These are phyloP conservation scores for Talaromyces sp. DNA, from an alignment of 2,329 filamentous ascomycete species.

Conservation along the genomic window DNA sequence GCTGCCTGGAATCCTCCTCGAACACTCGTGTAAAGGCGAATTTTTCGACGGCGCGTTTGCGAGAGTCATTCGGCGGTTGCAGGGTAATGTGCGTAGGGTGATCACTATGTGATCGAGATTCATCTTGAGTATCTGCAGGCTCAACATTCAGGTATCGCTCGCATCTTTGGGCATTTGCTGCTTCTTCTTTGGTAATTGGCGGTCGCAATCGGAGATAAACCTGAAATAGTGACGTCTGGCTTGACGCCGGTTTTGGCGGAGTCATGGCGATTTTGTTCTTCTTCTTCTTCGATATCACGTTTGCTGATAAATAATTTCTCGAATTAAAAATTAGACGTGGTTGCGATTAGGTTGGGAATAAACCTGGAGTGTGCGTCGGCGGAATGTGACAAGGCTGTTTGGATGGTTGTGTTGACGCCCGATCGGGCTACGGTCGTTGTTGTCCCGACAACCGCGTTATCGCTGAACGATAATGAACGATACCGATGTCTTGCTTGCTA, in stretches of 20 bases:
- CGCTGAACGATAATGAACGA: background rate
- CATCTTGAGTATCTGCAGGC: constrained; percentile 34
- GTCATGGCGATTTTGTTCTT: constrained; percentile 27
- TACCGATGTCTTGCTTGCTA: background rate
- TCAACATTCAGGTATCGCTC: constrained; percentile 79
- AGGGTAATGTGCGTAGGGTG: constrained; percentile 67
- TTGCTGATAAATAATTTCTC: background rate
- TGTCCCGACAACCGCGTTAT: constrained; percentile 1
- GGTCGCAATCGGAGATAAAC: constrained; percentile 83
- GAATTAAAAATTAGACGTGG: background rate
- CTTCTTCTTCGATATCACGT: background rate
- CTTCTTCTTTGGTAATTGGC: constrained; percentile 43
- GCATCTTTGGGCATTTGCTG: constrained; percentile 26
- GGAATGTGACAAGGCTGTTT: background rate
- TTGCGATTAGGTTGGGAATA: background rate
- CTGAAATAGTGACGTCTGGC: constrained; percentile 68
- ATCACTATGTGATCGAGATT: constrained; percentile 17
- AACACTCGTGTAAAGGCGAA: constrained; percentile 95
- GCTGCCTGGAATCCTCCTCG: constrained; percentile 76
- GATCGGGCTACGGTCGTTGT: background rate
- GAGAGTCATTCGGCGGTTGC: constrained; percentile 74
- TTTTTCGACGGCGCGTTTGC: constrained; percentile 83
- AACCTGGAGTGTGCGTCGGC: background rate
- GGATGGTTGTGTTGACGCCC: background rate
- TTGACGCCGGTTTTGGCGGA: constrained; percentile 39